These are phyloP conservation scores for Penicillium occitanis DNA, from an alignment of 2,329 filamentous ascomycete species.

Conservation along the genomic window DNA sequence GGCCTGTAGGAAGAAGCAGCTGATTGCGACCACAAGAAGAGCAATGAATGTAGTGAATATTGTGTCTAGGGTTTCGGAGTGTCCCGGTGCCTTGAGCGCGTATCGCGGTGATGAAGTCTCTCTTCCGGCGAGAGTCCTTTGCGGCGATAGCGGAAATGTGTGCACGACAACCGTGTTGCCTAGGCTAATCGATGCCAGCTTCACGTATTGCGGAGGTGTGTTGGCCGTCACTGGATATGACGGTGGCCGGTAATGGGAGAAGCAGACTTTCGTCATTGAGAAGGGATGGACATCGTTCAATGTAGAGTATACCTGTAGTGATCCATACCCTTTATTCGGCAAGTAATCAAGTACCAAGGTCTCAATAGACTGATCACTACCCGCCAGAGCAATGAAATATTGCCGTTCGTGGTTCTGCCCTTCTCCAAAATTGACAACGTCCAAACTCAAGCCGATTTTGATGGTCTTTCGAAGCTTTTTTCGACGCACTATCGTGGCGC, in stretches of 20 bases:
- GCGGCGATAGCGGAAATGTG: slow-evolving; percentile 63
- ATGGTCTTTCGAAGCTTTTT: slow-evolving; percentile 66
- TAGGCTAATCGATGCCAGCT: slow-evolving; percentile 78
- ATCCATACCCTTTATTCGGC: slow-evolving; percentile 40
- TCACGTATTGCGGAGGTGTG: slow-evolving; percentile 61
- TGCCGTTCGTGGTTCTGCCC: slow-evolving; percentile 63
- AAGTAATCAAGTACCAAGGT: slow-evolving; percentile 74
- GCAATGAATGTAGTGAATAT: slow-evolving; percentile 58
- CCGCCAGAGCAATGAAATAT: slow-evolving; percentile 76
- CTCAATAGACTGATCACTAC: slow-evolving; percentile 74
- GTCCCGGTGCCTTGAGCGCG: slow-evolving; percentile 62
- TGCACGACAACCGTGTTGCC: slow-evolving; percentile 78
- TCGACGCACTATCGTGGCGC: slow-evolving; percentile 50
- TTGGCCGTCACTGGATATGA: slow-evolving; percentile 48
- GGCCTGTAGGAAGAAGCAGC: slow-evolving; percentile 62
- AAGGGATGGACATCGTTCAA: slow-evolving; percentile 58
- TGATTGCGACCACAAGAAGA: slow-evolving; percentile 61
- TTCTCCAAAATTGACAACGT: slow-evolving; percentile 68
- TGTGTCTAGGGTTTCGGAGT: slow-evolving; percentile 55
- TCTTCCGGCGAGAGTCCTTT: slow-evolving; percentile 39
- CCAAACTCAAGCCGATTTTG: slow-evolving; percentile 73
- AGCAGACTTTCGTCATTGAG: slow-evolving; percentile 58
- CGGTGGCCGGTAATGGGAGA: slow-evolving; percentile 55
- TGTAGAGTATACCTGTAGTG: slow-evolving; percentile 52
- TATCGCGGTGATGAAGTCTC: slow-evolving; percentile 61